phyloP scores from a whole-genome alignment of 176 grass and related monocot species.

The Chloris gayana region DNA sequence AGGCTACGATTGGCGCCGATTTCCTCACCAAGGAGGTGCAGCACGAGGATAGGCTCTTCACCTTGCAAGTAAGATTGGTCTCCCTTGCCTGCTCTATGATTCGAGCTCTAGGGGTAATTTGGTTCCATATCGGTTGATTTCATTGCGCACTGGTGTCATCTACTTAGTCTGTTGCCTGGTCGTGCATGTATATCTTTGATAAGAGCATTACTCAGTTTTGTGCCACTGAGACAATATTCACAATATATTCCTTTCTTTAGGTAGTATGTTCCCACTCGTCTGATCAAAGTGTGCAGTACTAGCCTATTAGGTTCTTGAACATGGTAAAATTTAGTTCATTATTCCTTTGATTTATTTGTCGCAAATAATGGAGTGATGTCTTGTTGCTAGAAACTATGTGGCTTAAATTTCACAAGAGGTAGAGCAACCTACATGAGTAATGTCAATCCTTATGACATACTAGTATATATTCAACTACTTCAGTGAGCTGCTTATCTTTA shows the following conservation, averaged over 20 bases:
- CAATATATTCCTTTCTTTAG: background rate
- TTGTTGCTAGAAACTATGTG: background rate
- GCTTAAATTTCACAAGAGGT: background rate
- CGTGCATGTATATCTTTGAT: constrained; percentile 4
- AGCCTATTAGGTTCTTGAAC: background rate
- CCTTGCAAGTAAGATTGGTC: constrained; percentile 63
- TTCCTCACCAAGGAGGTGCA: constrained; percentile 98
- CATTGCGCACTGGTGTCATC: background rate
- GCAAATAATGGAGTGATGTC: background rate
- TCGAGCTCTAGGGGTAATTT: background rate
- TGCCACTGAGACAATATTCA: too few species aligned
- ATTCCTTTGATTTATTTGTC: background rate
- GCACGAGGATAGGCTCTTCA: constrained; percentile 89
- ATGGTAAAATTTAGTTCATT: background rate
- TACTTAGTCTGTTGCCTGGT: background rate
- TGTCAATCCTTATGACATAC: background rate
- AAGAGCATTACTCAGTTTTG: background rate
- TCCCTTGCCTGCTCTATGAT: background rate
- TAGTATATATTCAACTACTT: too few species aligned
- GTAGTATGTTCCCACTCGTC: background rate
- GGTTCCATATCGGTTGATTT: background rate
- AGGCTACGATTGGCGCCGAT: constrained; percentile 97
- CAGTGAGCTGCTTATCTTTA: background rate
- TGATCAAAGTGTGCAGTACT: background rate
- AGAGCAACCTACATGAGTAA: background rate